A percentile compares a stretch with the other conserved stretches of the same genome.
These are phyloP conservation scores for Sarcomyxa edulis DNA, from an alignment of 768 basidiomycete species.

Conservation along the genomic window DNA sequence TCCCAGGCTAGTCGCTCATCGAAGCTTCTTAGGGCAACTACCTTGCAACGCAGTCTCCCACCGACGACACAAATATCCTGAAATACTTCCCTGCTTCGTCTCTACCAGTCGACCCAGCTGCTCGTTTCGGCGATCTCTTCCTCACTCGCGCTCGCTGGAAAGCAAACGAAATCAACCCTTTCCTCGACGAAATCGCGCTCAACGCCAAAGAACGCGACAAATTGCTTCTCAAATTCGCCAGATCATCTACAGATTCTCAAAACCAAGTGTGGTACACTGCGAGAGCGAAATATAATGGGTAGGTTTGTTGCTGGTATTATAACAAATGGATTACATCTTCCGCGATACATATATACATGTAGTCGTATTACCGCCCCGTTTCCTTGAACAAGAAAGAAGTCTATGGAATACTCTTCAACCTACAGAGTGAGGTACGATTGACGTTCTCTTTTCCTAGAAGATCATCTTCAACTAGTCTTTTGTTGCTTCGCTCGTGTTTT, in stretches of 20 bases:
- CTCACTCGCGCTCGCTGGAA: conserved; percentile 73
- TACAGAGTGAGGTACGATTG: too few relatives aligned
- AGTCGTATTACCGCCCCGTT: too few relatives aligned
- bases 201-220: conserved; percentile 85
- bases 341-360: too few relatives aligned
- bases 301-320: too few relatives aligned
- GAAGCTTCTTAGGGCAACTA: conserved; percentile 70
- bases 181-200: conserved; percentile 78
- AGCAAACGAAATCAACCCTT: conserved; percentile 74
- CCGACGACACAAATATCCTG: conserved; percentile 33
- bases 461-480: conserved; percentile 16
- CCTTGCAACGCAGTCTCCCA: conserved; percentile 37
- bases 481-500: conserved; percentile 37
- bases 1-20: too few relatives aligned
- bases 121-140: conserved; percentile 87
- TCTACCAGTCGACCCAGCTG: conserved; percentile 72
- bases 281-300: conserved; percentile 54
- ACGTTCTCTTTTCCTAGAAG: too few relatives aligned
- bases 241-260: conserved; percentile 64
- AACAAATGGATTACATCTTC: conserved; percentile 4
- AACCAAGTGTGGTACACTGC: conserved; percentile 78
- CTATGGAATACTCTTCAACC: too few relatives aligned
- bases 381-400: too few relatives aligned
- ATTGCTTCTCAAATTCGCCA: conserved; percentile 79
- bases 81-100: conserved; percentile 72